Evolutionary conservation across 1,139 yeast species (phyloP), one percentile per base, ranked within the genome.

Genomic region (Waltiozyma sp.): DNA sequence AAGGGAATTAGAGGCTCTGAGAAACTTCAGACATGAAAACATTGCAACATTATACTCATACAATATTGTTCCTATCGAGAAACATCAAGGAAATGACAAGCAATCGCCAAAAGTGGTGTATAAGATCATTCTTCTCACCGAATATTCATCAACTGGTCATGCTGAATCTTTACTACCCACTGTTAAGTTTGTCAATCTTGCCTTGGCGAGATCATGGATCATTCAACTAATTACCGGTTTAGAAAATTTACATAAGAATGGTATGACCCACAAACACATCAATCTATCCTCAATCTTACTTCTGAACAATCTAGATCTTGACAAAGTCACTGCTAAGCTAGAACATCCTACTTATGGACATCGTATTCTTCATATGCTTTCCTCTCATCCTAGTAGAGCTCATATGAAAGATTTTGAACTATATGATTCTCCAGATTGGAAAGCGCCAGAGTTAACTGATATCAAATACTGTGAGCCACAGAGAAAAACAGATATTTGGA

Each of bases 401-500:
- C 52, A 53, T 2, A 37, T 50, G 18, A 47, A 48, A 15, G 51
- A 50, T 23, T 46, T 58, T 3, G 58, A 54, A 1, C 39, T 58
- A 2, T 53, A 53, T 0, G 46, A 48, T n/a, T 51, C 54, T 42
- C 28, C 28, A 4, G 44, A 57, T 0, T 88, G 96, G 96, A 63
- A 63, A 11, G 91, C 96, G 0, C 96, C 97, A 0, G 96, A 88
- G 57, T 54, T 82, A 15, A 64, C 66, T 38, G 56, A 59, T 0
- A 10, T 11, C 3, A 36, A 63, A 64, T 14, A 52, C 61, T 26
- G 28, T 16, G 59, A 68, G 39, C 80, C 82, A 11, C 84, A 81
- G 45, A 68, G 86, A 38, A 86, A 87, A 57, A 80, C 96, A 0
- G 98, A 93, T 63, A 81, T 93, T 6, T 91, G 96, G 96, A 84